Percentiles rank a stretch among this genome's conserved stretches.
Evolutionary conservation across 139 green algal genomes (phyloP).

Genomic region (Chlorella sp.): DNA sequence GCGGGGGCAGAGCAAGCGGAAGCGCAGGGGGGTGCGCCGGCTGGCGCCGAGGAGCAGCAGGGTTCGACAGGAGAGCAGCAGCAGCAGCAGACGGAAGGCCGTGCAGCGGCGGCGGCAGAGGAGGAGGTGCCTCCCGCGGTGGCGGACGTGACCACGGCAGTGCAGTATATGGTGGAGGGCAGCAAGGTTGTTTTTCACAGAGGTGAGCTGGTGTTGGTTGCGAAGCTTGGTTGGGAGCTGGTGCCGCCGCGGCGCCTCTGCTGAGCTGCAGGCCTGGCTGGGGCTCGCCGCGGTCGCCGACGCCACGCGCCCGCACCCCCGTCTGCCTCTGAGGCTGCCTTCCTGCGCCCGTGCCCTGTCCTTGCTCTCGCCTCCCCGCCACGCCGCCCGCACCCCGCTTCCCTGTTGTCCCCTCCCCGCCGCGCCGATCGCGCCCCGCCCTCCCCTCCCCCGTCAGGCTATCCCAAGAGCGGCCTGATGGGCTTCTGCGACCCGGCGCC

Average conservation of each 20-base stretch:
- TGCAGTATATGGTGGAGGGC: constrained; percentile 48
- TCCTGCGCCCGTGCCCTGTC: too few species aligned
- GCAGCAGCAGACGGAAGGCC: neutral
- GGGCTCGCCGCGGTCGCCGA: too few species aligned
- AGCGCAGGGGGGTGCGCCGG: neutral
- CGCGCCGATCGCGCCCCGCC: neutral
- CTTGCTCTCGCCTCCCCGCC: too few species aligned
- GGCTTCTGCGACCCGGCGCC: constrained; percentile 60
- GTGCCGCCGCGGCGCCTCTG: too few species aligned
- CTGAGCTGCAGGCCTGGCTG: too few species aligned
- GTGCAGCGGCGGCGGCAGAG: constrained; percentile 5
- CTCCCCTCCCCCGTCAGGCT: constrained; percentile 10
- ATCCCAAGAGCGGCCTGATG: constrained; percentile 56
- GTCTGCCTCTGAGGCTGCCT: too few species aligned
- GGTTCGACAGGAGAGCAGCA: too few species aligned
- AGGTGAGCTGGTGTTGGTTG: neutral
- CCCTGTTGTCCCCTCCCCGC: neutral
- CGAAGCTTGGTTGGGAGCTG: too few species aligned
- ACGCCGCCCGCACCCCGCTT: too few species aligned
- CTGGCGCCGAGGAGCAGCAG: neutral
- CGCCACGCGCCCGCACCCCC: too few species aligned
- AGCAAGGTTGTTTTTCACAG: constrained; percentile 29
- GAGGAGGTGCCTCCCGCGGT: constrained; percentile 23
- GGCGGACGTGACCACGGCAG: constrained; percentile 54
- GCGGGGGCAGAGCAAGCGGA: neutral